These are phyloP conservation scores for Ascocoryne sarcoides DNA, from an alignment of 2,329 filamentous ascomycete species.

Conservation along the genomic window DNA sequence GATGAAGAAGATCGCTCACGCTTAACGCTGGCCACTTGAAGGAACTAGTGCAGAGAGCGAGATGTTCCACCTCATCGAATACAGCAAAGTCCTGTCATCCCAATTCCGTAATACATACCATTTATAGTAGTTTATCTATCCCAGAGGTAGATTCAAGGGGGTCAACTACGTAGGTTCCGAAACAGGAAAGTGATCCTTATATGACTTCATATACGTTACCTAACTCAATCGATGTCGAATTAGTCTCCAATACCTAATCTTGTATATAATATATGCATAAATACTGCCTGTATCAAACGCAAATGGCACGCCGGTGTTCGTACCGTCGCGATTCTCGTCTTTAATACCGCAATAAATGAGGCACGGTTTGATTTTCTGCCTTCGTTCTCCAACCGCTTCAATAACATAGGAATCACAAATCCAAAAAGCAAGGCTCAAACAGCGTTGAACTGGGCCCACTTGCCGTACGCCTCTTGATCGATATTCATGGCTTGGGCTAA, in stretches of 20 bases:
- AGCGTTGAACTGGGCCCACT: neutral
- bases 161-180: conserved; percentile 2
- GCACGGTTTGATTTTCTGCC: conserved; percentile 15
- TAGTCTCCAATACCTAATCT: neutral
- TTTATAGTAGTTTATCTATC: neutral
- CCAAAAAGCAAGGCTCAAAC: neutral
- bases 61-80: neutral
- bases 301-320: conserved; percentile 5
- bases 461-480: too few relatives aligned
- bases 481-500: conserved; percentile 6
- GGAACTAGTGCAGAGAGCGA: neutral
- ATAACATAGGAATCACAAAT: neutral
- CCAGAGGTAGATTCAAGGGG: neutral
- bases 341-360: conserved; percentile 20
- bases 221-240: neutral
- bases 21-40: neutral
- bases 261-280: conserved; percentile 27
- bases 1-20: neutral
- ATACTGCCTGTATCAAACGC: conserved; percentile 13
- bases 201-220: neutral
- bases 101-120: neutral
- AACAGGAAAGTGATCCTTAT: neutral
- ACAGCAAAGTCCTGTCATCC: conserved; percentile 1
- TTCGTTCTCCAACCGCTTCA: conserved; percentile 11
- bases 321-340: conserved; percentile 13